Base-by-base conservation (phyloP, 345 rosid genomes). In the Lumnitzera littorea region DNA sequence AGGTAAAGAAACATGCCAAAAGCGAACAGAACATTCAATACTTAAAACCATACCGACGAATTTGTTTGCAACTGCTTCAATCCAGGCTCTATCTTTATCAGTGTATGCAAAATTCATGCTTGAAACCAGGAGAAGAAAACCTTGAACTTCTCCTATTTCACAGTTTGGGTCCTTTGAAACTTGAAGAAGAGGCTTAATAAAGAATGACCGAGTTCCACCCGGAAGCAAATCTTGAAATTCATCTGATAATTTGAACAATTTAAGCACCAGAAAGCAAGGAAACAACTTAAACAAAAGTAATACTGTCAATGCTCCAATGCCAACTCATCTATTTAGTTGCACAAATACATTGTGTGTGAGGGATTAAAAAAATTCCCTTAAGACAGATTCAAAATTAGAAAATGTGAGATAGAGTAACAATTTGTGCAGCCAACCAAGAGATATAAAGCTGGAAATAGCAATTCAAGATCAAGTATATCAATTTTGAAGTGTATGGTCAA, bases 61-160 rank as follows among this genome's bases (percentile, higher is more conserved):
- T 78, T 85, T 89, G 72, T 81, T 76, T 41, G 89, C 86, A 66
- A 87, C 62, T 46, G 84, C 91, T 87, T 59, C 72, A 70, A 82
- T 87, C 96, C 98, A 89, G 64, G 89, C 88, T 78, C 83, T 85
- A 65, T 89, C 96, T 75, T 89, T 87, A 58, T 92, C 81, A 25
- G 70, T 73, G 70, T 85, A 89, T 7, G 91, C 96, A 74, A 79
- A 89, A 57, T 66, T 72, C 60, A 74, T 71, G 69, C 95, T 84
- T 62, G 98, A 87, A 67, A 87, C 89, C 77, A 92, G 71, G 63
- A 89, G 64, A 53, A 92, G 46, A 71, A 84, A 86, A 55, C 90
- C 96, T 69, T 80, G 74, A 57, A 20, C 58, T 46, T 25, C 66
- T 52, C 65, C 69, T 14, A 55, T 25, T 57, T 81, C 80, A 48